A percentile compares a stretch with the other conserved stretches of the same genome.
phyloP scores from a whole-genome alignment of 2,329 filamentous ascomycete species.

The Alternaria incomplexa region DNA sequence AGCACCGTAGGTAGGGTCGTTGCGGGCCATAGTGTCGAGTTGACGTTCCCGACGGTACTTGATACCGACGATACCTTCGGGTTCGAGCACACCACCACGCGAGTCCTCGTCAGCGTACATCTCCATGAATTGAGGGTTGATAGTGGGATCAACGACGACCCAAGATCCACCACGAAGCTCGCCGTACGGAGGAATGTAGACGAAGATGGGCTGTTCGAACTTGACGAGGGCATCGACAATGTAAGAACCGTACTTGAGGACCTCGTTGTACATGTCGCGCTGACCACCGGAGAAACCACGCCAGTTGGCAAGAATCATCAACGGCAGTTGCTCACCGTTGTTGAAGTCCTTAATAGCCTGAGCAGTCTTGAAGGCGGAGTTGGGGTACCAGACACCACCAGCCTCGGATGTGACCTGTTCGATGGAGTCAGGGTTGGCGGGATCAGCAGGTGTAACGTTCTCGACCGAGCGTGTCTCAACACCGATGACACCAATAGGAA shows the following conservation, averaged over 20 bases:
- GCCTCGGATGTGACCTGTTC: constrained; percentile 95
- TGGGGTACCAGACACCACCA: constrained; percentile 99
- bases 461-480: constrained; percentile 96
- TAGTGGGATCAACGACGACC: constrained; percentile 98
- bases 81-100: constrained; percentile 95
- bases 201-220: constrained; percentile 97
- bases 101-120: constrained; percentile 98
- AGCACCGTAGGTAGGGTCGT: constrained; percentile 81
- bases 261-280: constrained; percentile 99
- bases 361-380: constrained; percentile 99
- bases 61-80: constrained; percentile 97
- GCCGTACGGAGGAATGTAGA: constrained; percentile 96
- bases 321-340: constrained; percentile 93
- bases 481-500: constrained; percentile 96
- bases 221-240: constrained; percentile 98
- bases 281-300: constrained; percentile 99
- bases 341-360: constrained; percentile 99
- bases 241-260: constrained; percentile 98
- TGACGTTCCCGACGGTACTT: constrained; percentile 98
- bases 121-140: constrained; percentile 96
- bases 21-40: constrained; percentile 93
- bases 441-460: constrained; percentile 95
- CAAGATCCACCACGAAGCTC: constrained; percentile 98
- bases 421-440: constrained; percentile 97
- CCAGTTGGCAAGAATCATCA: constrained; percentile 99